Evolutionary conservation across 306 rosid species (phyloP).

Genomic region (Cotoneaster glaucophyllus): DNA sequence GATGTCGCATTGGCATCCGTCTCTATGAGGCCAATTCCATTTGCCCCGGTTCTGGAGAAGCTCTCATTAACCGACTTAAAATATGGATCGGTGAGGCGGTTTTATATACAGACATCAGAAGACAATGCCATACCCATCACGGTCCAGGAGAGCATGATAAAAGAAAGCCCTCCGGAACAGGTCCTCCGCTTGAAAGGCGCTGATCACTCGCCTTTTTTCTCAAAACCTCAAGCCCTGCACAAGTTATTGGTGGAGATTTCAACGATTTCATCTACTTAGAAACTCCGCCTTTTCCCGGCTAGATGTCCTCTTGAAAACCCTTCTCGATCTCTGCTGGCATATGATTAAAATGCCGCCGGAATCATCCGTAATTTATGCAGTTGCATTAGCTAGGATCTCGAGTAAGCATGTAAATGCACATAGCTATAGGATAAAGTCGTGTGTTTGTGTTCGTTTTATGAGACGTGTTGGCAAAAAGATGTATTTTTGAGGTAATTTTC

Average conservation of each 20-base stretch:
- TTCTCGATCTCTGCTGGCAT: constrained; percentile 19
- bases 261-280: constrained; percentile 30
- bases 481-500: neutral
- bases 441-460: constrained; percentile 3
- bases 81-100: constrained; percentile 75
- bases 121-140: constrained; percentile 80
- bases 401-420: constrained; percentile 22
- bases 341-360: constrained; percentile 18
- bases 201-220: constrained; percentile 94
- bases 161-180: constrained; percentile 63
- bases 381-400: constrained; percentile 9
- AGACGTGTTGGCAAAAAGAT: neutral
- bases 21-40: constrained; percentile 85
- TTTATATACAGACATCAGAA: constrained; percentile 75
- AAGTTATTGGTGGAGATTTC: constrained; percentile 84
- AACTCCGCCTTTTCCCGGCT: constrained; percentile 9
- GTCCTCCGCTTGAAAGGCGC: constrained; percentile 75
- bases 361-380: constrained; percentile 12
- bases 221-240: constrained; percentile 96
- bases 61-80: constrained; percentile 66
- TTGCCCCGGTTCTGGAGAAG: constrained; percentile 80
- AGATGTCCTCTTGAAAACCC: constrained; percentile 6
- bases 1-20: constrained; percentile 92
- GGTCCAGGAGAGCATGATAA: constrained; percentile 71
- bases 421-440: constrained; percentile 12